Evolutionary conservation across 2,329 filamentous ascomycete genomes (phyloP).

Genomic region (Colletotrichum paranaense): DNA sequence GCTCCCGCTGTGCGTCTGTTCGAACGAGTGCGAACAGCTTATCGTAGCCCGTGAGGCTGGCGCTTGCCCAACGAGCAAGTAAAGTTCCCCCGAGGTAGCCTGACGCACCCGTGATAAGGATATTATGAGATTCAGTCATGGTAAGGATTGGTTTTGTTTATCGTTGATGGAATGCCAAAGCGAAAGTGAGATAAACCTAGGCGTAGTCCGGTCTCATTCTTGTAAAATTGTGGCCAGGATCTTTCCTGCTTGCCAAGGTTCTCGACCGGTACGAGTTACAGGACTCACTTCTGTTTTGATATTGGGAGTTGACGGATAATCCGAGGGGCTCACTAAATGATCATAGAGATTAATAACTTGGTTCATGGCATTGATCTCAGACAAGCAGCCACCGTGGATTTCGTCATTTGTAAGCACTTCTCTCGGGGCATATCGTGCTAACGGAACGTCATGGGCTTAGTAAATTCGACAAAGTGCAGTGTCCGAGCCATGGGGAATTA

Average conservation of each 20-base stretch:
- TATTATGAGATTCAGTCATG: constrained; percentile 40
- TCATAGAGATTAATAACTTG: neutral
- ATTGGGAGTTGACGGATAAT: neutral
- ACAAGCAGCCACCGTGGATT: neutral
- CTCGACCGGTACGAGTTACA: neutral
- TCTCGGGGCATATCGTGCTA: neutral
- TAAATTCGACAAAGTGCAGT: neutral
- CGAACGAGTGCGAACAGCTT: constrained; percentile 60
- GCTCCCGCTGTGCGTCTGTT: constrained; percentile 55
- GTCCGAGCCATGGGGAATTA: neutral
- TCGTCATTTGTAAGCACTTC: neutral
- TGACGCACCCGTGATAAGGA: constrained; percentile 62
- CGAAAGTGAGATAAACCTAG: too few relatives aligned
- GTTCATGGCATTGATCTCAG: neutral
- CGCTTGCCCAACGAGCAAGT: constrained; percentile 47
- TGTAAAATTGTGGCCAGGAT: too few relatives aligned
- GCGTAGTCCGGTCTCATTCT: too few relatives aligned
- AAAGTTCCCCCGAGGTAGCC: constrained; percentile 65
- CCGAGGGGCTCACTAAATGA: neutral
- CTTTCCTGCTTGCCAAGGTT: neutral
- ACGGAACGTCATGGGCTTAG: neutral
- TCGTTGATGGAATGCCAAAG: too few relatives aligned
- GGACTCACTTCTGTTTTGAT: neutral
- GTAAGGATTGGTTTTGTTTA: neutral
- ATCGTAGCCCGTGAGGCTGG: constrained; percentile 51